These are phyloP conservation scores for Botrytis hyacinthi DNA, from an alignment of 2,329 filamentous ascomycete genomes.

Conservation along the genomic window DNA sequence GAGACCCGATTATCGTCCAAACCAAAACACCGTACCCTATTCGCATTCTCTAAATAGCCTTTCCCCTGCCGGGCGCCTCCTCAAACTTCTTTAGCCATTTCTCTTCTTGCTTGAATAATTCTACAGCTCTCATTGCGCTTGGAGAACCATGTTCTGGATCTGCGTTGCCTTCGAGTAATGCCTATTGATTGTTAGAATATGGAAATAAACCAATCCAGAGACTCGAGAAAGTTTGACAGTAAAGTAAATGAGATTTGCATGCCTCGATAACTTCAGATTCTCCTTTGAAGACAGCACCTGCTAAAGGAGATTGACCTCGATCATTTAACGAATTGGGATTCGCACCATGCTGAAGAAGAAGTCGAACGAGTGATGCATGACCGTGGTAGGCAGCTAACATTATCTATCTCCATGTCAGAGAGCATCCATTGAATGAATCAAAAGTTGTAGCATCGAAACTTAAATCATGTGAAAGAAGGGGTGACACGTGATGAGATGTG, in stretches of 20 bases:
- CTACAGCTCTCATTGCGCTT: slow-evolving; percentile 49
- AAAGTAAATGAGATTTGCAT: slow-evolving; percentile 17
- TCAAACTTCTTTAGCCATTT: slow-evolving; percentile 52
- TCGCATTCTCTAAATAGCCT: slow-evolving; percentile 34
- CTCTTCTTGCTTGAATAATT: slow-evolving; percentile 53
- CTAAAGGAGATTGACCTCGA: slow-evolving; percentile 64
- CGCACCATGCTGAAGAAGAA: slow-evolving; percentile 61
- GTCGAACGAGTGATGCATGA: slow-evolving; percentile 56
- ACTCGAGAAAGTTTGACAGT: not conserved
- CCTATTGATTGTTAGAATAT: slow-evolving; percentile 49
- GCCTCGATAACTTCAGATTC: slow-evolving; percentile 63
- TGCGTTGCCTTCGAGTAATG: slow-evolving; percentile 51
- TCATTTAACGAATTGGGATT: slow-evolving; percentile 69
- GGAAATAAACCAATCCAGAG: rapidly evolving
- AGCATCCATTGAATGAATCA: not conserved
- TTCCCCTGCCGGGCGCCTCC: slow-evolving; percentile 48
- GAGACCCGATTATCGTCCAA: not conserved
- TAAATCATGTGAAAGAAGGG: not conserved
- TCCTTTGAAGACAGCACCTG: slow-evolving; percentile 71
- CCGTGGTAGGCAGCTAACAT: slow-evolving; percentile 74
- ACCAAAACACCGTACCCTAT: not conserved
- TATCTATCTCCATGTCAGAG: slow-evolving; percentile 45
- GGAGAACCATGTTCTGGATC: slow-evolving; percentile 54
- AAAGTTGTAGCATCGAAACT: not conserved
- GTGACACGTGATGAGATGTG: not conserved